Evolutionary conservation across 225 moss, liverwort and hornwort genomes (phyloP).

Genomic region (Sphagnum tenellum): DNA sequence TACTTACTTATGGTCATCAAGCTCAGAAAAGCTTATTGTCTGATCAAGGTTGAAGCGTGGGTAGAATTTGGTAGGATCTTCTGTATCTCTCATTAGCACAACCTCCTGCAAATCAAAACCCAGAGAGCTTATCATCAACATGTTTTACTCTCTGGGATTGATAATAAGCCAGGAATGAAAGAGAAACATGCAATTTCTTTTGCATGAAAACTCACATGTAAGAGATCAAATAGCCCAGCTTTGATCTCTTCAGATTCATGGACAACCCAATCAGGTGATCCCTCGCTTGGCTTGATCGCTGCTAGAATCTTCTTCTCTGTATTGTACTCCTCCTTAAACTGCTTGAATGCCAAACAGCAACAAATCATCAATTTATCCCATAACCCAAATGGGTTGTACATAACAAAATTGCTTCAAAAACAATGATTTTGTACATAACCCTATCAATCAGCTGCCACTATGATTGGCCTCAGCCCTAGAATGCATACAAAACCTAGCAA

Average conservation of each 20-base stretch:
- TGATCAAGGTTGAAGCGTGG: slow-evolving; percentile 65
- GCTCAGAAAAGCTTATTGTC: slow-evolving; percentile 55
- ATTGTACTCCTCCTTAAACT: slow-evolving; percentile 70
- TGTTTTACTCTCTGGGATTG: not conserved
- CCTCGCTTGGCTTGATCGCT: slow-evolving; percentile 38
- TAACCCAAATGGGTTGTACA: not conserved
- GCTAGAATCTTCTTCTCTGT: slow-evolving; percentile 73
- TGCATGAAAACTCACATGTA: slow-evolving; percentile 43
- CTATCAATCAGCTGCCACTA: too few species aligned
- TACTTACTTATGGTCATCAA: slow-evolving; percentile 56
- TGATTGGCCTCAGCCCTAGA: too few species aligned
- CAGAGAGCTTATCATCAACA: not conserved
- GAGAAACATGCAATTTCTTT: too few species aligned
- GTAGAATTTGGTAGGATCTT: slow-evolving; percentile 56
- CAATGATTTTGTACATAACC: too few species aligned
- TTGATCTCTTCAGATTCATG: slow-evolving; percentile 41
- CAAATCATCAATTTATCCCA: not conserved
- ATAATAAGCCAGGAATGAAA: not conserved
- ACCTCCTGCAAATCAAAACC: slow-evolving; percentile 45
- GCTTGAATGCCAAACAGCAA: not conserved
- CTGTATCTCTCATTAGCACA: slow-evolving; percentile 54
- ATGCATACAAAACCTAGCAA: too few species aligned
- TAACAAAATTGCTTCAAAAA: too few species aligned
- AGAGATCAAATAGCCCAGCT: slow-evolving; percentile 47
- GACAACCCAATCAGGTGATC: slow-evolving; percentile 26